These are phyloP conservation scores for Volvariella surrecta DNA, from an alignment of 1,284 basidiomycete species.

Conservation along the genomic window DNA sequence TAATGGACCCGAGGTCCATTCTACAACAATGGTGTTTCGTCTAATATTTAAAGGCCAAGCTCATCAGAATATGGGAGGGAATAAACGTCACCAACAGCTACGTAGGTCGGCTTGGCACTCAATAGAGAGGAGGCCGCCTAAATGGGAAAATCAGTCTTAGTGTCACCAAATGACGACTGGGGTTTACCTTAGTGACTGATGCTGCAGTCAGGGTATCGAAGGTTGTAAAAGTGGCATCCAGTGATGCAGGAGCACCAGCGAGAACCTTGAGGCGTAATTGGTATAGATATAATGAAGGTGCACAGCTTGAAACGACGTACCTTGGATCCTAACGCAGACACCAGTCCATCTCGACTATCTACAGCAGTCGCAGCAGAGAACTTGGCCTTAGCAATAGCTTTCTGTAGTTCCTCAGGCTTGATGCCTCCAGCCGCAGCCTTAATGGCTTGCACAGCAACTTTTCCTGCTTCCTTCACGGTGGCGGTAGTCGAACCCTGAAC, in stretches of 20 bases:
- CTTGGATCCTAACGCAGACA: conserved; percentile 54
- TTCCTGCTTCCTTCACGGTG: conserved; percentile 56
- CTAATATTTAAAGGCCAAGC: conserved; percentile 56
- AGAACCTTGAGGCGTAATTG: conserved; percentile 39
- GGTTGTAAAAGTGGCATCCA: conserved; percentile 45
- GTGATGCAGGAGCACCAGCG: conserved; percentile 39
- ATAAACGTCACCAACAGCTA: conserved; percentile 74
- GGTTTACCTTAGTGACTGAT: conserved; percentile 54
- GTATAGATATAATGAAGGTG: conserved; percentile 6
- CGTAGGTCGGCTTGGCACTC: conserved; percentile 75
- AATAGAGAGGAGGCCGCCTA: conserved; percentile 50
- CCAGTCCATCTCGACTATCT: conserved; percentile 67
- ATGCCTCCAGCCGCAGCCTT: conserved; percentile 45
- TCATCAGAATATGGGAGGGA: conserved; percentile 81
- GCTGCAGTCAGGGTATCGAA: conserved; percentile 55
- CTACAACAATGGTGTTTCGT: conserved; percentile 3
- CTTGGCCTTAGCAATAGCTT: conserved; percentile 81
- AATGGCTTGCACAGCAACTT: conserved; percentile 59
- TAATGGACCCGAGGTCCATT: conserved; percentile 1
- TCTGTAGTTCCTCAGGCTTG: conserved; percentile 67
- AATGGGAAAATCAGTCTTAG: conserved; percentile 3
- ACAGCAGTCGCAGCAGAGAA: conserved; percentile 66
- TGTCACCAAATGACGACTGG: conserved; percentile 2
- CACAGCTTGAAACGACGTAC: conserved; percentile 27
- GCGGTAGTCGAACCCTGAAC: conserved; percentile 55